Percentiles rank a stretch among this genome's conserved stretches.
Evolutionary conservation across 164 flowering plant genomes (phyloP).

Genomic region (Amborella trichopoda): DNA sequence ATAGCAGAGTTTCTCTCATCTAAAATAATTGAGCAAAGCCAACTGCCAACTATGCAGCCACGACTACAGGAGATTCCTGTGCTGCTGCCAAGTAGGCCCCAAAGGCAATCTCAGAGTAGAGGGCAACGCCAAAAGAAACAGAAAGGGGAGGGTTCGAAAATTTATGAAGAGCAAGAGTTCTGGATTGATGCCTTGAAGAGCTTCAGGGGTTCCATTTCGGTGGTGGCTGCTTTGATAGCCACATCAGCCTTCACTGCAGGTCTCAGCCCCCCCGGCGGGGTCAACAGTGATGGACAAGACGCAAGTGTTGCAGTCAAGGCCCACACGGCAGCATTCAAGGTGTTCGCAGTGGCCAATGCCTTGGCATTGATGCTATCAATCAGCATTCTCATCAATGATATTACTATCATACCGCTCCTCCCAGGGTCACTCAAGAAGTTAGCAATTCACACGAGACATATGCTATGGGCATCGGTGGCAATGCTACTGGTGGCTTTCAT

Average conservation of each 20-base stretch:
- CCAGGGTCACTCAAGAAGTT: background rate
- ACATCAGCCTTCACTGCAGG: background rate
- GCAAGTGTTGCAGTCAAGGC: slow-evolving; percentile 1
- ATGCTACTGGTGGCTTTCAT: slow-evolving; percentile 10
- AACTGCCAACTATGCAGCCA: too few species aligned
- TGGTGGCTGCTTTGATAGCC: slow-evolving; percentile 3
- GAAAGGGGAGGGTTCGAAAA: too few species aligned
- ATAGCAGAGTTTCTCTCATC: too few species aligned
- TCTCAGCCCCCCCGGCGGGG: slow-evolving; percentile 3
- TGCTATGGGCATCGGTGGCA: slow-evolving; percentile 8
- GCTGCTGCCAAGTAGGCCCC: too few species aligned
- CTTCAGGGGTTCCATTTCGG: background rate
- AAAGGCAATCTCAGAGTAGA: too few species aligned
- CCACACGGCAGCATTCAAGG: slow-evolving; percentile 4
- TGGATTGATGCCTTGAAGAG: too few species aligned
- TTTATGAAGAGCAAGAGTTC: too few species aligned
- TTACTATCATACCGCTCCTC: slow-evolving; percentile 8
- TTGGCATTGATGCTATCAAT: slow-evolving; percentile 5
- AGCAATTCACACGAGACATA: slow-evolving; percentile 1
- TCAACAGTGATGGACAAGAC: background rate
- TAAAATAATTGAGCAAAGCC: too few species aligned
- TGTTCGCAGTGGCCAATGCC: slow-evolving; percentile 6
- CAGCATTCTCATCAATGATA: slow-evolving; percentile 5
- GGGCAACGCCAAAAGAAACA: too few species aligned
- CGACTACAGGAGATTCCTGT: too few species aligned